Conservation (phyloP, 208 protist genomes). For the Trypanosoma theileri region DNA sequence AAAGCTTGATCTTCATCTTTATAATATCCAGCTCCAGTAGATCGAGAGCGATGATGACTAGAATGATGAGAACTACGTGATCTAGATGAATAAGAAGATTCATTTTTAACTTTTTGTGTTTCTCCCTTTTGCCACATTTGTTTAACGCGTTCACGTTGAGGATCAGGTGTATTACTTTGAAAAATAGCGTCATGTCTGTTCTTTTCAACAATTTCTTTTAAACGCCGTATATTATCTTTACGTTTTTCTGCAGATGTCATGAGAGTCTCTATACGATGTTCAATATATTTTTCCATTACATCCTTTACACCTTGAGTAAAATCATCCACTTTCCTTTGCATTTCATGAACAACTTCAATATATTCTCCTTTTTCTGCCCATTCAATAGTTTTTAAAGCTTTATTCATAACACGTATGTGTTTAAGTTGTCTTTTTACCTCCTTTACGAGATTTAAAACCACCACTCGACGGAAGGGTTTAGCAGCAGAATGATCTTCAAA, state of each 20-base stretch:
- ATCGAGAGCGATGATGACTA: conserved; percentile 22
- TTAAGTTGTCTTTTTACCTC: conserved; percentile 54
- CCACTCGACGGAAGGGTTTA: conserved; percentile 82
- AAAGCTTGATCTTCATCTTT: conserved; percentile 51
- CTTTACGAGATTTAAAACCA: conserved; percentile 60
- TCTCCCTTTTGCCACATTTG: conserved; percentile 31
- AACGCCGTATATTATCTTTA: conserved; percentile 66
- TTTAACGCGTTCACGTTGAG: conserved; percentile 43
- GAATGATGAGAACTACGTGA: not conserved
- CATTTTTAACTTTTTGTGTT: not conserved
- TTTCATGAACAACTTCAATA: conserved; percentile 50
- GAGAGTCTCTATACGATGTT: conserved; percentile 64
- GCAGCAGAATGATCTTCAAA: conserved; percentile 85
- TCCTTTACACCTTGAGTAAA: conserved; percentile 51
- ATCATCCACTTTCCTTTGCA: conserved; percentile 47
- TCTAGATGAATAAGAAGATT: not conserved
- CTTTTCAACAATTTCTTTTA: conserved; percentile 68
- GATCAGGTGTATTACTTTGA: conserved; percentile 38
- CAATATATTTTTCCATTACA: conserved; percentile 72
- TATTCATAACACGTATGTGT: conserved; percentile 69
- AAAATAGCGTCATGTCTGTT: conserved; percentile 78
- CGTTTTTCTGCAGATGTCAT: conserved; percentile 70
- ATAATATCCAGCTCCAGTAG: conserved; percentile 57
- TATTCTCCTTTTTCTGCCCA: conserved; percentile 79
- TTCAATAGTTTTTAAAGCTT: conserved; percentile 61